These are phyloP conservation scores for Rhodofomes roseus DNA, from an alignment of 1,284 basidiomycete genomes.

Conservation along the genomic window DNA sequence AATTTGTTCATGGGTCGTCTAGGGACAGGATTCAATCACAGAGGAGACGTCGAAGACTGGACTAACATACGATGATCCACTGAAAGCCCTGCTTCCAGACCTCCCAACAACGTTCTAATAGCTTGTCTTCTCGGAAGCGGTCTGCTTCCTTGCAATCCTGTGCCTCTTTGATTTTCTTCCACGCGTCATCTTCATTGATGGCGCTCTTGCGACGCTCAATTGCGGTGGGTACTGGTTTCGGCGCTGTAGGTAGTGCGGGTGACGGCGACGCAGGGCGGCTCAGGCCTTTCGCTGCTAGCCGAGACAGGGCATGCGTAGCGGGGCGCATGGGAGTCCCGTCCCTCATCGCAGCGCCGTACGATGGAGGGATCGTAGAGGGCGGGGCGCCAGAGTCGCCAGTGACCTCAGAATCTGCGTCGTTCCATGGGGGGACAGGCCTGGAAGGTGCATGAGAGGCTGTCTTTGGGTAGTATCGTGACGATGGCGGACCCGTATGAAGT, in stretches of 20 bases:
- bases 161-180: constrained; percentile 68
- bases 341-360: constrained; percentile 43
- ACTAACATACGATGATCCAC: constrained; percentile 63
- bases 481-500: constrained; percentile 24
- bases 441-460: constrained; percentile 12
- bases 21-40: not conserved
- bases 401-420: constrained; percentile 34
- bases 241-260: constrained; percentile 16
- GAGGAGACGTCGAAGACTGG: constrained; percentile 2
- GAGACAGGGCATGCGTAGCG: constrained; percentile 9
- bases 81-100: constrained; percentile 65
- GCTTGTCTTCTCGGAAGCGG: constrained; percentile 54
- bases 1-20: constrained; percentile 66
- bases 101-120: constrained; percentile 66
- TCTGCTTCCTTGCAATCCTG: constrained; percentile 71
- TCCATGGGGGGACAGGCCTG: constrained; percentile 27
- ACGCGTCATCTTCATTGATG: constrained; percentile 67
- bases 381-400: constrained; percentile 31
- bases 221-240: constrained; percentile 26
- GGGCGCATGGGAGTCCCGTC: constrained; percentile 14
- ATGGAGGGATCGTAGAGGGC: constrained; percentile 47
- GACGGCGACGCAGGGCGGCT: constrained; percentile 3
- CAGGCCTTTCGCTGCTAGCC: constrained; percentile 12
- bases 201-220: constrained; percentile 41
- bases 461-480: constrained; percentile 6